Evolutionary conservation across 768 basidiomycete species (phyloP).

Genomic region (Mycena latifolia): DNA sequence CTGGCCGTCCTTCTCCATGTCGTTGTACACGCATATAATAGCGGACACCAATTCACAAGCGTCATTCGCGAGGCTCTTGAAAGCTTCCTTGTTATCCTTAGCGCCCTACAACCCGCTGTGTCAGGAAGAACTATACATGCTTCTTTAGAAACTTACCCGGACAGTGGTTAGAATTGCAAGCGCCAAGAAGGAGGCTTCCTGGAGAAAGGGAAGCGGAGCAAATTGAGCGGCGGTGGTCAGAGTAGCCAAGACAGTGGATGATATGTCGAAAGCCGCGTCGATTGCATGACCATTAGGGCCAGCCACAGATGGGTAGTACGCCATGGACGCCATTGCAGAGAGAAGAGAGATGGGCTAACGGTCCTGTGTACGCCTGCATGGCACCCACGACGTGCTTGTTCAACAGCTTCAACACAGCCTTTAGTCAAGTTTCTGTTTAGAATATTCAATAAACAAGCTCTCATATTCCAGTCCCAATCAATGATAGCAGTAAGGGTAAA

Average conservation of each 20-base stretch:
- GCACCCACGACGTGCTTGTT: background rate
- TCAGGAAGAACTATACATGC: background rate
- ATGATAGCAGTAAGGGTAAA: no score
- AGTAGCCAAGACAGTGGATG: constrained; percentile 38
- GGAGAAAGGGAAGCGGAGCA: constrained; percentile 39
- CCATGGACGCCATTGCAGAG: constrained; percentile 18
- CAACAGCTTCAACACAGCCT: background rate
- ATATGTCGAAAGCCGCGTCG: constrained; percentile 33
- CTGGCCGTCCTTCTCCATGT: constrained; percentile 33
- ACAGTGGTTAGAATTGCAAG: constrained; percentile 37
- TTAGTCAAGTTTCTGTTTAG: background rate
- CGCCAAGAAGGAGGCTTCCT: constrained; percentile 37
- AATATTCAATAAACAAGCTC: no score
- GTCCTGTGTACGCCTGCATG: background rate
- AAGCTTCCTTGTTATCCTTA: constrained; percentile 40
- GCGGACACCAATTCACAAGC: constrained; percentile 41
- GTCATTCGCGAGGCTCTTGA: constrained; percentile 40
- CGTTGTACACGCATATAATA: constrained; percentile 34
- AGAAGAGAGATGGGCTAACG: background rate
- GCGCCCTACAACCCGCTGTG: constrained; percentile 31
- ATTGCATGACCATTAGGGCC: constrained; percentile 6
- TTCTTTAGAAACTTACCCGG: constrained; percentile 25
- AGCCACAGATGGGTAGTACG: constrained; percentile 1
- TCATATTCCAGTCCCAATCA: no score
- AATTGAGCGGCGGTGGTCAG: constrained; percentile 35